phyloP scores from a whole-genome alignment of 2,329 filamentous ascomycete species.

The Xylariales sp. region DNA sequence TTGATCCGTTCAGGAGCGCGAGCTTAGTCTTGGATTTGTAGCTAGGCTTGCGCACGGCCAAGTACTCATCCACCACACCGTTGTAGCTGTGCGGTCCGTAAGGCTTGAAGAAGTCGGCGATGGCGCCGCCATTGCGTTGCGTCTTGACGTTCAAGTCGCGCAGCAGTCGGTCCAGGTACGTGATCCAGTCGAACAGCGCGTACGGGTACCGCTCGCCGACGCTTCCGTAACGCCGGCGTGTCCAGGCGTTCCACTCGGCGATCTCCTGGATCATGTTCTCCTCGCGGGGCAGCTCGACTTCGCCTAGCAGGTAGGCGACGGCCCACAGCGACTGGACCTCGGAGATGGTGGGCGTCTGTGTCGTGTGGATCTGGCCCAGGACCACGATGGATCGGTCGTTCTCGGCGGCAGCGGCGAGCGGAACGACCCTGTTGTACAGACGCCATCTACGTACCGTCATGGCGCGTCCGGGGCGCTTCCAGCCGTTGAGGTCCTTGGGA shows the following conservation, averaged over 20 bases:
- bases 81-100: conserved; percentile 3
- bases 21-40: too few species aligned
- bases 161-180: conserved; percentile 13
- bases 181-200: conserved; percentile 10
- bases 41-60: neutral
- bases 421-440: conserved; percentile 11
- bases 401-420: conserved; percentile 6
- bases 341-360: conserved; percentile 17
- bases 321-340: conserved; percentile 22
- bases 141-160: conserved; percentile 19
- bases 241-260: conserved; percentile 11
- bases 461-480: neutral
- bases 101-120: conserved; percentile 1
- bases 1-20: too few species aligned
- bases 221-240: conserved; percentile 6
- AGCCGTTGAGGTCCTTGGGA: conserved; percentile 8
- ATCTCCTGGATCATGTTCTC: conserved; percentile 7
- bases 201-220: conserved; percentile 9
- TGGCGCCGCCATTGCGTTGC: neutral
- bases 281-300: conserved; percentile 8
- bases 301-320: conserved; percentile 18
- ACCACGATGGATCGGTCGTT: conserved; percentile 18
- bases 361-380: conserved; percentile 21
- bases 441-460: conserved; percentile 10
- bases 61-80: conserved; percentile 5